A percentile compares a stretch with the other conserved stretches of the same genome.
These are phyloP conservation scores for Hypoxylon rubiginosum DNA, from an alignment of 2,329 filamentous ascomycete species.

Conservation along the genomic window DNA sequence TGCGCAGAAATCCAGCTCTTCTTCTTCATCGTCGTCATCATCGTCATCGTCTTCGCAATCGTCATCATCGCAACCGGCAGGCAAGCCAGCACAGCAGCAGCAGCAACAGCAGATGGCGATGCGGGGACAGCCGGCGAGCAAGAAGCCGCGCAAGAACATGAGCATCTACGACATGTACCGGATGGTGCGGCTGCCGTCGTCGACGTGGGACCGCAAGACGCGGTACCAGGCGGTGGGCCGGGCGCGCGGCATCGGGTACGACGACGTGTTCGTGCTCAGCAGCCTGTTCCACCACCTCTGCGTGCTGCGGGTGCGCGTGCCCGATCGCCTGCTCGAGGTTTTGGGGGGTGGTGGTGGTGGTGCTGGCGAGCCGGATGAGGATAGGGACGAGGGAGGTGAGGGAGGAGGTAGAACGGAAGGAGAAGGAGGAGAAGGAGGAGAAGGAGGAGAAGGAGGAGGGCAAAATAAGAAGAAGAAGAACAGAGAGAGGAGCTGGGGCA, in stretches of 20 bases:
- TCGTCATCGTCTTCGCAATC: conserved; percentile 1
- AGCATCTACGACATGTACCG: conserved; percentile 74
- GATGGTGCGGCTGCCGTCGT: conserved; percentile 69
- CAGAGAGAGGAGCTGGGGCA: conserved; percentile 63
- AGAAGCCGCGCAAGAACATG: conserved; percentile 68
- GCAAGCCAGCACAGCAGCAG: neutral
- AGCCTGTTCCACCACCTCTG: conserved; percentile 73
- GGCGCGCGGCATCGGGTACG: conserved; percentile 60
- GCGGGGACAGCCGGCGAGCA: conserved; percentile 53
- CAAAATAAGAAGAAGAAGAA: no score
- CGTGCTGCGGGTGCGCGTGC: conserved; percentile 71
- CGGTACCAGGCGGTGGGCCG: conserved; percentile 70
- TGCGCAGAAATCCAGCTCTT: conserved; percentile 3
- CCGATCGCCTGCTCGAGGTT: conserved; percentile 64
- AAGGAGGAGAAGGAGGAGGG: no score
- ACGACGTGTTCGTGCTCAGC: conserved; percentile 74
- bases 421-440: no score
- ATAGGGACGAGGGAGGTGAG: conserved; percentile 50
- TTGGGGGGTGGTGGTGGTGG: no score
- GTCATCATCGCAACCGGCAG: neutral
- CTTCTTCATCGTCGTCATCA: no score
- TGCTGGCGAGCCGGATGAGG: conserved; percentile 56
- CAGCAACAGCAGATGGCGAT: conserved; percentile 44
- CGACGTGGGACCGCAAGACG: conserved; percentile 72
- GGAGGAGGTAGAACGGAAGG: no score